Conservation (phyloP, 1,284 basidiomycete species). For the Pseudozyma pruni region DNA sequence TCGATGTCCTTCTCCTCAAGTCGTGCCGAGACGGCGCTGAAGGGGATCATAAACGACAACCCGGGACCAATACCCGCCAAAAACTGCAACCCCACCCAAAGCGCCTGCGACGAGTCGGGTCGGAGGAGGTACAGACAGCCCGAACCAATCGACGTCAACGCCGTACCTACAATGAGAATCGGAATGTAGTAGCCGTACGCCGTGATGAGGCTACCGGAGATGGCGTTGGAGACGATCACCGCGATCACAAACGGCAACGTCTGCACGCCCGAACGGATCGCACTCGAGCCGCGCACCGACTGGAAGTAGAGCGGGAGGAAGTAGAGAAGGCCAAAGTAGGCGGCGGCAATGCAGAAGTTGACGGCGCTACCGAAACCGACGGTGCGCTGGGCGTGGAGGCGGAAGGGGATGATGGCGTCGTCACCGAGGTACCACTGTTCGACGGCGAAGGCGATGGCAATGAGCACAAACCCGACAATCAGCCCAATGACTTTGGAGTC, state of each 20-base stretch:
- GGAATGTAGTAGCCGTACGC: conserved; percentile 55
- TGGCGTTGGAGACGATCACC: conserved; percentile 54
- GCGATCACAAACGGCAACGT: conserved; percentile 60
- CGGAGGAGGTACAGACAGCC: conserved; percentile 38
- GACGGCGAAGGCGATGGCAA: conserved; percentile 38
- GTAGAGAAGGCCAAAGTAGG: conserved; percentile 46
- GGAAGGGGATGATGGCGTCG: conserved; percentile 61
- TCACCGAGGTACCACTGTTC: conserved; percentile 61
- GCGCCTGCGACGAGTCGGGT: conserved; percentile 25
- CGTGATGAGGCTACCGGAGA: conserved; percentile 51
- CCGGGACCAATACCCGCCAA: conserved; percentile 45
- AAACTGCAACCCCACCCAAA: conserved; percentile 47
- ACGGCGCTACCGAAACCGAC: conserved; percentile 50
- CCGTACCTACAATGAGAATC: conserved; percentile 37
- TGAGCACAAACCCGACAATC: conserved; percentile 56
- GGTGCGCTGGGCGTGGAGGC: conserved; percentile 54
- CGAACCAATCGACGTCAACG: conserved; percentile 31
- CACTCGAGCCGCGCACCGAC: conserved; percentile 40
- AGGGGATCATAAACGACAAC: conserved; percentile 46
- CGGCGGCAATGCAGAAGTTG: conserved; percentile 47
- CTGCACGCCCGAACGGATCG: conserved; percentile 62
- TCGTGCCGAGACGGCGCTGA: conserved; percentile 37
- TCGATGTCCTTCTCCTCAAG: conserved; percentile 41
- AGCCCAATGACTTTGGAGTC: conserved; percentile 57
- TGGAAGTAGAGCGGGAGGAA: conserved; percentile 58